Evolutionary conservation across 192 early-diverging fungal genomes (phyloP), one percentile per base, ranked within the genome.

Genomic region (Tieghemiomyces parasiticus): DNA sequence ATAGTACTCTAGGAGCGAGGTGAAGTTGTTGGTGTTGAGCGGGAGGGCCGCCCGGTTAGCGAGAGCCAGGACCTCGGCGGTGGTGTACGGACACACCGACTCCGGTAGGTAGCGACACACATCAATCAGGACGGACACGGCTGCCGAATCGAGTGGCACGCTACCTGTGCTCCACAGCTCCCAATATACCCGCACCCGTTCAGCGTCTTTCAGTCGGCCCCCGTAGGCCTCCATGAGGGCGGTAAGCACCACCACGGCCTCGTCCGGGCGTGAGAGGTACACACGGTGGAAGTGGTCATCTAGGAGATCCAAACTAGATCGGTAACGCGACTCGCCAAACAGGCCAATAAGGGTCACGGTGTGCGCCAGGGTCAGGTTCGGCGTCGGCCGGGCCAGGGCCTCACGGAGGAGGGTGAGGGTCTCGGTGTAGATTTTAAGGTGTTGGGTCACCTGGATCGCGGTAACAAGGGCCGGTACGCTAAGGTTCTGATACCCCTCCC

Each of bases 21-120:
- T 52, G 50, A 52, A 52, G 26, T 52, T 52, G 8, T 52, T 52
- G 22, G 50, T 52, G 26, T 52, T 52, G 50, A 52, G 26, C 2
- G 26, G 2, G 30, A 20, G 12, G 2, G 2, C 22, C 50, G 16
- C 20, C 24, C 22, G 2, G 14, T 2, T 28, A 13, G 26, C 22
- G 14, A 24, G 26, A 14, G 24, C 26, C 14, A 52, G 50, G 30
- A 52, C 30, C 16, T 52, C 13, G 14, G 19, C 50, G 26, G 26
- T 14, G 24, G 20, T 24, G n/a, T n/a, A n/a, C n/a, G n/a, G n/a
- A n/a, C n/a, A n/a, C n/a, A n/a, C n/a, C 14, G 30, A 28, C 50
- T 14, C 30, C 2, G 50, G 50, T 14, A 29, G 22, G 30, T 29
- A 52, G 14, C 50, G 50, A 8, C 50, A 52, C 13, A 25, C 26